Conservation (phyloP, 2,329 filamentous ascomycete genomes). For the Fusarium duplospermum region DNA sequence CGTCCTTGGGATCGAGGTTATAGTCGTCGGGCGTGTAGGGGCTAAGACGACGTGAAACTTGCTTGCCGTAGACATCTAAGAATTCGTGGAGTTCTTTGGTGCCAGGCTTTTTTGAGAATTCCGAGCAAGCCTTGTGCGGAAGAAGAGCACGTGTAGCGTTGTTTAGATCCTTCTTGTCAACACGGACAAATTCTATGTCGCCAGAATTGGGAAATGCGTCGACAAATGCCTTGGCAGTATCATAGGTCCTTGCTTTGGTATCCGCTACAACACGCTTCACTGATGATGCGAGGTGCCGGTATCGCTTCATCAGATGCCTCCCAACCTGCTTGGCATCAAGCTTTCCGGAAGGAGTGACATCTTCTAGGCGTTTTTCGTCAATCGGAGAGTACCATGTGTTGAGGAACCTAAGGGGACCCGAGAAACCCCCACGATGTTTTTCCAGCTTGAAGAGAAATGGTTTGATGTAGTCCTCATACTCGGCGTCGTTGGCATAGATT, state of each 20-base stretch:
- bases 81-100: conserved; percentile 35
- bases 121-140: conserved; percentile 39
- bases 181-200: conserved; percentile 31
- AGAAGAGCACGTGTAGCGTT: conserved; percentile 39
- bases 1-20: conserved; percentile 31
- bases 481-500: conserved; percentile 40
- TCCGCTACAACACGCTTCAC: conserved; percentile 38
- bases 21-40: conserved; percentile 34
- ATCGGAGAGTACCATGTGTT: conserved; percentile 40
- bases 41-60: conserved; percentile 25
- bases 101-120: conserved; percentile 33
- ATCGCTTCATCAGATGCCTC: conserved; percentile 32
- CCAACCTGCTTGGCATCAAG: conserved; percentile 33
- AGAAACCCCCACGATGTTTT: conserved; percentile 35
- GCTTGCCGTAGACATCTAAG: conserved; percentile 28
- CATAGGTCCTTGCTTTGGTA: conserved; percentile 39
- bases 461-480: conserved; percentile 41
- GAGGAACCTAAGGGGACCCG: conserved; percentile 29
- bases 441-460: conserved; percentile 38
- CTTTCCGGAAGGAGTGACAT: conserved; percentile 38
- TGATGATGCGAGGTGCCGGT: conserved; percentile 31
- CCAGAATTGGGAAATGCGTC: conserved; percentile 24
- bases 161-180: conserved; percentile 34
- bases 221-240: conserved; percentile 34
- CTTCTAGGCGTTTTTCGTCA: conserved; percentile 35